Conservation (phyloP, 345 rosid genomes). For the Mangifera indica region DNA sequence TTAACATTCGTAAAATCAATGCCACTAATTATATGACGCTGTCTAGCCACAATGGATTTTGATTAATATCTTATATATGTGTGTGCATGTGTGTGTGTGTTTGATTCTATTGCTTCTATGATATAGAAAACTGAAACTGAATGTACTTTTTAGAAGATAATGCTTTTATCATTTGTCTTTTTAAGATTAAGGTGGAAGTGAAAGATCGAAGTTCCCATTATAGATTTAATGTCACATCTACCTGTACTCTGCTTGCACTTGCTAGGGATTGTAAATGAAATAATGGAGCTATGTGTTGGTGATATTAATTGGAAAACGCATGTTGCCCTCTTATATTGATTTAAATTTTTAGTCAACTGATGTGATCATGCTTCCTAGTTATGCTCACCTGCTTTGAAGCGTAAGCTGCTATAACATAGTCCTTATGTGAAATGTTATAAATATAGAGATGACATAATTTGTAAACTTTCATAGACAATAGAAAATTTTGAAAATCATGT, state of each 20-base stretch:
- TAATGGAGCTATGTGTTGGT: too few relatives aligned
- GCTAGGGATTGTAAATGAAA: neutral
- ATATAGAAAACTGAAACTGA: neutral
- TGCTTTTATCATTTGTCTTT: neutral
- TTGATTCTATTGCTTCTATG: neutral
- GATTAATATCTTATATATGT: too few relatives aligned
- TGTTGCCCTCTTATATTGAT: neutral
- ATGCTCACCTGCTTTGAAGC: neutral
- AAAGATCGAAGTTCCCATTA: neutral
- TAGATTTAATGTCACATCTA: neutral
- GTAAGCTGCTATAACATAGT: too few relatives aligned
- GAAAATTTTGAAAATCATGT: constrained; percentile 12
- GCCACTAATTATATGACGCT: too few relatives aligned
- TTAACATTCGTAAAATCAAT: neutral
- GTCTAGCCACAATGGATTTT: too few relatives aligned
- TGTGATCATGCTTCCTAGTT: neutral
- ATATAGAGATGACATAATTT: neutral
- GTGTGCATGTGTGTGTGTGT: too few relatives aligned
- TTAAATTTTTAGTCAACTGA: neutral
- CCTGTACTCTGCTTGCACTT: too few relatives aligned
- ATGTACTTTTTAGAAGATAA: neutral
- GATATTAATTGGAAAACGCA: neutral
- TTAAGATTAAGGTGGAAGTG: neutral
- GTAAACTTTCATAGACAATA: constrained; percentile 1
- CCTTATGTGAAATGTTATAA: too few relatives aligned